Evolutionary conservation across 2,329 filamentous ascomycete species (phyloP), one percentile per base, ranked within the genome.

Genomic region (Trichoderma gracile): DNA sequence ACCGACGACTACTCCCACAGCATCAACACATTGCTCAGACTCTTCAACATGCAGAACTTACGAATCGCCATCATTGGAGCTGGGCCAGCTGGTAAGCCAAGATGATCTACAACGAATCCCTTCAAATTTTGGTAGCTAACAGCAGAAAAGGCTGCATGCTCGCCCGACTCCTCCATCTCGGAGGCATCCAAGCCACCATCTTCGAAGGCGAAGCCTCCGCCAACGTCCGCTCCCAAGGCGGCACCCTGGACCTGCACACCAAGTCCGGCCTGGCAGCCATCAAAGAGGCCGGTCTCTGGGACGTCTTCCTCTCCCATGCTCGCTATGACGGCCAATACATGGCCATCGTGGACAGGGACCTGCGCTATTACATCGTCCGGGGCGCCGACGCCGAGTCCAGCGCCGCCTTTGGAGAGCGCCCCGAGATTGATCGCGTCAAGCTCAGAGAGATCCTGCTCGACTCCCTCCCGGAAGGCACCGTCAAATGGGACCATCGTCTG

Each of bases 241-340:
- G 64, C 21, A 63, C 52, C 15, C 46, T 63, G 2, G 64, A 63
- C 9, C 33, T 65, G 15, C 64, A 65, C 38, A 63, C 58, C 7
- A 53, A n/a, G 3, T 65, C 64, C 2, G 64, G 64, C 5, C 38
- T 63, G 14, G 58, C 53, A 2, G 64, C 64, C 4, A 12, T 65
- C 21, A 60, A 65, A 19, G 64, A 63, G 33, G 64, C 64, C n/a
- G 50, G 52, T 14, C 19, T 65, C 5, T 63, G 40, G 40, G 52
- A 65, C 40, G 33, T 50, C 14, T 65, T 65, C 19, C 23, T 54
- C 9, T 43, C 60, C 6, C 45, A 56, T 42, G 64, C 64, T 4
- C 64, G 64, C 7, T 63, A 65, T 23, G 58, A 56, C 14, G 59
- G 57, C 19, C 64, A 65, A 50, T 63, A 65, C 33, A 49, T 60